Base-by-base conservation (phyloP, 2,329 filamentous ascomycete species). In the Fusarium sp. region DNA sequence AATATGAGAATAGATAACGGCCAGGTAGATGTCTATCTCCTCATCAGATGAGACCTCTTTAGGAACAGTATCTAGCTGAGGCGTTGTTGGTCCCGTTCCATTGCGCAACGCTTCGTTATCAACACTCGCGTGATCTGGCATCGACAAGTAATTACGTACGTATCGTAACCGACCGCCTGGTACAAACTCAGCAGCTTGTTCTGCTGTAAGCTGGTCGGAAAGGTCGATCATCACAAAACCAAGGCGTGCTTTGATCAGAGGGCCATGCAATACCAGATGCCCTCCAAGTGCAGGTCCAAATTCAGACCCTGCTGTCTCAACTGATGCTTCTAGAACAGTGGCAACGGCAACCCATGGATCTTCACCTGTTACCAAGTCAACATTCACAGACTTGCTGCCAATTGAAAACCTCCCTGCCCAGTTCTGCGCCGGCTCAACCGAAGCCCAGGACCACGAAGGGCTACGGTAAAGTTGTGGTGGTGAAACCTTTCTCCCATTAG, bases 361-460 rank as follows among this genome's bases (percentile, higher is more conserved):
- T 14, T 68, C 63, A 7, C 18, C 18, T 14, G 66, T 49, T 4
- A 40, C 32, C 10, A 55, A 12, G 12, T 59, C 32, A 5, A 30
- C 14, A 37, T 54, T 59, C 20, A 69, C 42, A 12, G 47, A 41
- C n/a, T 23, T 55, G 13, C 25, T 64, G 12, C 63, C 55, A 12
- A 70, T 61, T 3, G 47, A 20, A 25, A 65, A 65, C 7, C 37
- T 68, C 8, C 55, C 59, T 6, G 25, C 30, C 18, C 37, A 27
- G 4, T 48, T 46, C 14, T 46, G 57, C 11, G 49, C 55, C 46
- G 63, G 63, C 28, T 71, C 68, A 12, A 61, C 64, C 16, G 68
- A 71, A 16, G 68, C 63, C 68, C 68, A 71, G 1, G 68, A 71
- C 68, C 68, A 71, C 3, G 68, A 71, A n/a, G 68, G 68, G 12